A percentile compares a stretch with the other conserved stretches of the same genome.
Conservation (phyloP, 2,329 filamentous ascomycete species). For the Pezicula radicicola region DNA sequence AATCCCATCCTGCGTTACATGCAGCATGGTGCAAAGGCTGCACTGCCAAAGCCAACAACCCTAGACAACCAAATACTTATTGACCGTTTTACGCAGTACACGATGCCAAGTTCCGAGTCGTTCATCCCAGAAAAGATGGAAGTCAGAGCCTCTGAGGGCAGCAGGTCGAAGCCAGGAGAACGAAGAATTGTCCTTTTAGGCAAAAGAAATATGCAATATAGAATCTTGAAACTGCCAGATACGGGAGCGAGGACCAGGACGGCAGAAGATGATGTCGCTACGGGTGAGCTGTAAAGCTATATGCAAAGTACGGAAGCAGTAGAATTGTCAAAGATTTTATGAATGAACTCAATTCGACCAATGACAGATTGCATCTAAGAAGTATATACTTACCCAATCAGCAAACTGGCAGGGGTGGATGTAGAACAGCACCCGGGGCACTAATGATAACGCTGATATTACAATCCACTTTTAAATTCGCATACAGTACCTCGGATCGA, state of each 20-base stretch:
- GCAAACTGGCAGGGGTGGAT: too few relatives aligned
- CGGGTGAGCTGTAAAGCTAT: slow-evolving; percentile 11
- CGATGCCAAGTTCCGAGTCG: slow-evolving; percentile 9
- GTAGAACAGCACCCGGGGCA: too few relatives aligned
- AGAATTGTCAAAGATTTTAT: not conserved
- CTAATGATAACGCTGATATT: too few relatives aligned
- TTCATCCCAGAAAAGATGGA: slow-evolving; percentile 23
- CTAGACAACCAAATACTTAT: slow-evolving; percentile 17
- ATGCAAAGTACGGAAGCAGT: not conserved
- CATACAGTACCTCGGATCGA: too few relatives aligned
- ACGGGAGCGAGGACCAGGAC: not conserved
- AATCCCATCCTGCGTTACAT: not conserved
- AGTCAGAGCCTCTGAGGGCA: slow-evolving; percentile 11
- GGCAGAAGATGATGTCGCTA: slow-evolving; percentile 17
- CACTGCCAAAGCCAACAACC: slow-evolving; percentile 1
- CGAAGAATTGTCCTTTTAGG: slow-evolving; percentile 22
- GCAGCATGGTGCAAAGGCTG: not conserved
- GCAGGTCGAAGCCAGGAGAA: slow-evolving; percentile 7
- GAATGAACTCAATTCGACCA: too few relatives aligned
- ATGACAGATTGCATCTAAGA: too few relatives aligned
- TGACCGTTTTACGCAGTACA: slow-evolving; percentile 10
- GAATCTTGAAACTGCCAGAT: slow-evolving; percentile 18
- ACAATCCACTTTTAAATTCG: too few relatives aligned
- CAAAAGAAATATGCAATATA: slow-evolving; percentile 23
- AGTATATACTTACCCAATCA: too few relatives aligned